phyloP scores from a whole-genome alignment of 768 basidiomycete species.

The Hemileccinum impolitum region DNA sequence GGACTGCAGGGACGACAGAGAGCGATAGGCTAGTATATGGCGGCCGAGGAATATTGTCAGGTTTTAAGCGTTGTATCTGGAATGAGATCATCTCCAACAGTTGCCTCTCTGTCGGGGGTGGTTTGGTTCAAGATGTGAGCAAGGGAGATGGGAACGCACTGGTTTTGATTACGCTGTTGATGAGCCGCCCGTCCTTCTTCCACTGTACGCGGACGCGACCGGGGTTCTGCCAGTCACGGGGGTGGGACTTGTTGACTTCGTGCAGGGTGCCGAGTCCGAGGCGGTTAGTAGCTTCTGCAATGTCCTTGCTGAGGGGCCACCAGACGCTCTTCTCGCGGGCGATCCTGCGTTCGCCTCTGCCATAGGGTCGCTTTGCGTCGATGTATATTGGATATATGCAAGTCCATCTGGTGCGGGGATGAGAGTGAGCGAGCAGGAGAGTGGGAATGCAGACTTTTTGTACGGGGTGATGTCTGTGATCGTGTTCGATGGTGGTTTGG shows the following conservation, averaged over 20 bases:
- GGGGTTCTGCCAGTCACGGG: slow-evolving; percentile 97
- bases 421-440: background rate
- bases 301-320: slow-evolving; percentile 95
- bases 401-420: slow-evolving; percentile 65
- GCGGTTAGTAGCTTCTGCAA: slow-evolving; percentile 76
- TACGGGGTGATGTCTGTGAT: slow-evolving; percentile 79
- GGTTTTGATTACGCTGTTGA: slow-evolving; percentile 68
- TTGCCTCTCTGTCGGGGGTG: slow-evolving; percentile 61
- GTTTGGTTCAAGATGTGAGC: background rate
- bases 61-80: slow-evolving; percentile 70
- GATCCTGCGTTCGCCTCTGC: slow-evolving; percentile 79
- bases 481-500: slow-evolving; percentile 32
- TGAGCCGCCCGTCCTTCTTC: slow-evolving; percentile 72
- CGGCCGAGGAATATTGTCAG: slow-evolving; percentile 62
- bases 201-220: slow-evolving; percentile 91
- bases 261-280: slow-evolving; percentile 80
- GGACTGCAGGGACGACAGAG: slow-evolving; percentile 26
- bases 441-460: slow-evolving; percentile 57
- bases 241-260: slow-evolving; percentile 88
- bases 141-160: slow-evolving; percentile 48
- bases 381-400: slow-evolving; percentile 97
- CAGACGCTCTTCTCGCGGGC: slow-evolving; percentile 75
- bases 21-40: slow-evolving; percentile 48
- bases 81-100: slow-evolving; percentile 70
- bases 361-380: slow-evolving; percentile 89